Percentiles rank a stretch among this genome's conserved stretches.
These are phyloP conservation scores for Pascua sp. DNA, from an alignment of 1,284 basidiomycete species.

Conservation along the genomic window DNA sequence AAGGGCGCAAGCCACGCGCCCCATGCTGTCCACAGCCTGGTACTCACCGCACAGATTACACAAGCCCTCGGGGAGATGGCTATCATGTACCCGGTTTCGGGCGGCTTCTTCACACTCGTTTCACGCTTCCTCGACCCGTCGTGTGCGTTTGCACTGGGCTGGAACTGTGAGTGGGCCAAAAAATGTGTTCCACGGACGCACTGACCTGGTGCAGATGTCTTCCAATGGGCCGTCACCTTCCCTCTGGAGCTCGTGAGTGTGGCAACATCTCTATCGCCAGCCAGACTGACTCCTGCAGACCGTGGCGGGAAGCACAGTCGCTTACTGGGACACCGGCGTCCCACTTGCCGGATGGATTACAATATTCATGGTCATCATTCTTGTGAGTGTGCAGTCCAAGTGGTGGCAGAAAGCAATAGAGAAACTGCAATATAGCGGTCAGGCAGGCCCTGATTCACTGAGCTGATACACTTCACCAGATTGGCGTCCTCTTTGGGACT, in stretches of 20 bases:
- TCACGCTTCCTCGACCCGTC: slow-evolving; percentile 41
- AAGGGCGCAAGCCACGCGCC: no score
- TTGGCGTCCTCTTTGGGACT: slow-evolving; percentile 32
- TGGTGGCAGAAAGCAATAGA: no score
- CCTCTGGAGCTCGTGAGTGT: slow-evolving; percentile 50
- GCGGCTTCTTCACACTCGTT: slow-evolving; percentile 52
- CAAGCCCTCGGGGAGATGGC: slow-evolving; percentile 53
- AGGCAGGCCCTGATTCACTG: background rate
- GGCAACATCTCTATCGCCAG: slow-evolving; percentile 25
- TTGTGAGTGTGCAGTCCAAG: slow-evolving; percentile 11
- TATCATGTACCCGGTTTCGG: slow-evolving; percentile 51
- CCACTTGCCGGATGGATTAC: slow-evolving; percentile 48
- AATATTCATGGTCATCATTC: slow-evolving; percentile 39
- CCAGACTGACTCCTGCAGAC: no score
- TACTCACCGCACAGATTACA: slow-evolving; percentile 24
- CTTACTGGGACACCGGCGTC: slow-evolving; percentile 42
- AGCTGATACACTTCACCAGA: background rate
- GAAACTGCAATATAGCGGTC: no score
- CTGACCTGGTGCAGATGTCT: slow-evolving; percentile 16
- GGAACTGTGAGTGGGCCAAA: slow-evolving; percentile 33
- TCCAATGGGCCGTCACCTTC: slow-evolving; percentile 49
- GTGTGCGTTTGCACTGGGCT: slow-evolving; percentile 47
- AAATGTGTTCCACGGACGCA: background rate
- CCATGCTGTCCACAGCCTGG: background rate
- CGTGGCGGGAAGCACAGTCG: slow-evolving; percentile 22